A percentile compares a stretch with the other conserved stretches of the same genome.
Conservation (phyloP, 495 filamentous ascomycete genomes). For the Platismatia glauca region DNA sequence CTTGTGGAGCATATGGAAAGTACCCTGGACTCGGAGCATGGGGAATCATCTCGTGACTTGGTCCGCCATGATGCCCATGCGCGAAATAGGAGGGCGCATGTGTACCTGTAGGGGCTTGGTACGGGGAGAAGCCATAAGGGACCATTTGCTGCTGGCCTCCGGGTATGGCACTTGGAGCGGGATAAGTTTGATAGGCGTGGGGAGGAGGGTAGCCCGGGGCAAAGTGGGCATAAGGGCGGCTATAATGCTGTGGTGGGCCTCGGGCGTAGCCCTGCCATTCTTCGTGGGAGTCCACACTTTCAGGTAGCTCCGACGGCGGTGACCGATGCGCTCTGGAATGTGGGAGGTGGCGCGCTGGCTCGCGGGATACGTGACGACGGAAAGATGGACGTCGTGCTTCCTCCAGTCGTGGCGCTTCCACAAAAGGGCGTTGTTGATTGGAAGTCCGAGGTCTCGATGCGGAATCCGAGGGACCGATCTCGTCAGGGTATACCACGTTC, state of each 20-base stretch:
- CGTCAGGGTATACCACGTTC: conserved; percentile 46
- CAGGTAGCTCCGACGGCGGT: conserved; percentile 44
- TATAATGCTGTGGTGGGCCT: conserved; percentile 24
- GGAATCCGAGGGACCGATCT: conserved; percentile 76
- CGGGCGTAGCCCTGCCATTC: conserved; percentile 38
- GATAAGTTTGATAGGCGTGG: conserved; percentile 27
- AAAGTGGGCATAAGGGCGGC: conserved; percentile 34
- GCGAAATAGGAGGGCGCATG: conserved; percentile 33
- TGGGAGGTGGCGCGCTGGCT: conserved; percentile 27
- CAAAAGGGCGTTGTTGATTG: conserved; percentile 31
- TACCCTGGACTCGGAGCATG: conserved; percentile 37
- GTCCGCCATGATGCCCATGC: conserved; percentile 30
- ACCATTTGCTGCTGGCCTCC: conserved; percentile 33
- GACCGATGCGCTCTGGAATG: conserved; percentile 38
- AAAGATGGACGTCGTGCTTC: conserved; percentile 35
- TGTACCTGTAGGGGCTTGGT: conserved; percentile 30
- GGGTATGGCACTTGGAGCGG: conserved; percentile 34
- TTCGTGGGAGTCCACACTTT: conserved; percentile 45
- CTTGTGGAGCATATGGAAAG: conserved; percentile 35
- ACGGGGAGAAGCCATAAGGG: conserved; percentile 35
- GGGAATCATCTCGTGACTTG: conserved; percentile 43
- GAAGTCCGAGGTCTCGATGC: conserved; percentile 57
- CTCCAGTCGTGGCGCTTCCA: conserved; percentile 35
- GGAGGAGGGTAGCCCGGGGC: conserved; percentile 38
- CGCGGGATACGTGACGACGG: conserved; percentile 35